phyloP scores from a whole-genome alignment of 768 basidiomycete species.

The Amanita exitialis region DNA sequence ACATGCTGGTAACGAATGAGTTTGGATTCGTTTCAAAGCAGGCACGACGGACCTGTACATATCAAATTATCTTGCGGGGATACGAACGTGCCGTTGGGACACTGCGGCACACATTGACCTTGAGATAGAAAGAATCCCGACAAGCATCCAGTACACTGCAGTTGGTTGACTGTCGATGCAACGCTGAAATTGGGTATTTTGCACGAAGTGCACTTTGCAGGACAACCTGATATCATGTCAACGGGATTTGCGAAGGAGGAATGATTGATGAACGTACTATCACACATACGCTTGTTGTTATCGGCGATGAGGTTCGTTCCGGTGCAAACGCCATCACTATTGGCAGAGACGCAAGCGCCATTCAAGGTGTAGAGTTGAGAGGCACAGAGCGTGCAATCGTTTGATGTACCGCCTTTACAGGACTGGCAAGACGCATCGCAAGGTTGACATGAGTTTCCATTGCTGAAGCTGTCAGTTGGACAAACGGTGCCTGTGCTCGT shows the following conservation, averaged over 20 bases:
- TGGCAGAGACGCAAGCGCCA: constrained; percentile 58
- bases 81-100: constrained; percentile 66
- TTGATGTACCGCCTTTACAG: constrained; percentile 54
- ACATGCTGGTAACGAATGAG: constrained; percentile 34
- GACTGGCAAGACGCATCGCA: constrained; percentile 61
- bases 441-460: constrained; percentile 37
- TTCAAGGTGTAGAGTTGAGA: constrained; percentile 48
- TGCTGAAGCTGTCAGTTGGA: constrained; percentile 52
- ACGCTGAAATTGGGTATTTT: constrained; percentile 59
- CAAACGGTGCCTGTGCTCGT: constrained; percentile 49
- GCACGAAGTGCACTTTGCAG: constrained; percentile 68
- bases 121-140: constrained; percentile 68
- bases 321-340: constrained; percentile 59
- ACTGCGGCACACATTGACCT: constrained; percentile 58
- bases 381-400: constrained; percentile 61
- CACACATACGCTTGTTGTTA: constrained; percentile 69
- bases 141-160: constrained; percentile 70
- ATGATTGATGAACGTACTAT: constrained; percentile 38
- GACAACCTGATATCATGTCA: constrained; percentile 42
- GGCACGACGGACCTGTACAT: constrained; percentile 39
- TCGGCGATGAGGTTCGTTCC: constrained; percentile 63
- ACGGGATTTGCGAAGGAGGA: constrained; percentile 2
- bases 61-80: constrained; percentile 64
- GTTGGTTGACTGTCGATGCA: constrained; percentile 50
- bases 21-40: not conserved